Conservation (phyloP, 495 filamentous ascomycete genomes). For the Lasiosphaeria hispida region DNA sequence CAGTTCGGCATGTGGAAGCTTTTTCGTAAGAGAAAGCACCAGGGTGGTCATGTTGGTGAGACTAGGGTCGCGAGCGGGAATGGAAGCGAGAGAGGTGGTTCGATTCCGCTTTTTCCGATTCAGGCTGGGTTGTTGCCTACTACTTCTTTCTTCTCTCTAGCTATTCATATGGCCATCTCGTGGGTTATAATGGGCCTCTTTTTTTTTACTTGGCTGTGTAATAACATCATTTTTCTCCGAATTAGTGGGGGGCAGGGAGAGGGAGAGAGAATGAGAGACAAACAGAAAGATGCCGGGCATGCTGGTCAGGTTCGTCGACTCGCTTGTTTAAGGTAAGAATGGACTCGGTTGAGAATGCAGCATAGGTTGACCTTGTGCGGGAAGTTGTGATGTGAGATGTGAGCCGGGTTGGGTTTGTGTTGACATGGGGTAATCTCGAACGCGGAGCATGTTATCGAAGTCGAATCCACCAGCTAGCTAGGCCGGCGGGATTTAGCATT, state of each 20-base stretch:
- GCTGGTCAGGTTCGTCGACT: slow-evolving; percentile 1
- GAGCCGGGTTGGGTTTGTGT: no score
- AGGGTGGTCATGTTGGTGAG: no score
- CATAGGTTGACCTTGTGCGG: no score
- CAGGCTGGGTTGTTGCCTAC: neutral
- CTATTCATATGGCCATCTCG: neutral
- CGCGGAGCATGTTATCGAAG: no score
- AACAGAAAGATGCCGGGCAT: neutral
- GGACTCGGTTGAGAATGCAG: neutral
- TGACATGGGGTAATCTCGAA: no score
- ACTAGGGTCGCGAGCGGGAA: no score
- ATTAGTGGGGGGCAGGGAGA: neutral
- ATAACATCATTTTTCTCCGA: neutral
- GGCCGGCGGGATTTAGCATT: no score
- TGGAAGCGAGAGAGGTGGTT: neutral
- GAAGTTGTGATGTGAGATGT: no score
- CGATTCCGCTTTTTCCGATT: neutral
- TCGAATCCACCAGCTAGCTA: no score
- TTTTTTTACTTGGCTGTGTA: slow-evolving; percentile 1
- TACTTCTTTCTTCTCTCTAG: no score
- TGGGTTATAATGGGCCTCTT: slow-evolving; percentile 8
- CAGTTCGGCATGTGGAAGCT: no score
- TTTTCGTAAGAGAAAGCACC: no score
- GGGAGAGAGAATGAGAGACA: neutral
- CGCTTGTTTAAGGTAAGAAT: neutral